Base-by-base conservation (phyloP, 768 basidiomycete genomes). In the Favolaschia claudopus region DNA sequence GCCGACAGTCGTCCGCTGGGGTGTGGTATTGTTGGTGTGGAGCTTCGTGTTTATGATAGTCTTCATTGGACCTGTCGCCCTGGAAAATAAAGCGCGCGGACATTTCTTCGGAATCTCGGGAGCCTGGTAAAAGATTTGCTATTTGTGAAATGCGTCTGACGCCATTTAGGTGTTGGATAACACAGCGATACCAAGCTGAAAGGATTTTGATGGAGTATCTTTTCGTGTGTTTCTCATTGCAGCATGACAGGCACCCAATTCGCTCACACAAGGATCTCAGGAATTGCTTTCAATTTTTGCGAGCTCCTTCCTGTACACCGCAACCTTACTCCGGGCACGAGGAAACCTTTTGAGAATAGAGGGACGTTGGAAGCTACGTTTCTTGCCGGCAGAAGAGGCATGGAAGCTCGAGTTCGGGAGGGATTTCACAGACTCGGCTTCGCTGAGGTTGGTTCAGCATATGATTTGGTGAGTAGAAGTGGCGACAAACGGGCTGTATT, bases 71-170 rank as follows among this genome's bases (percentile, higher is more conserved):
- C 76, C 76, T 4, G 39, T 67, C 5, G 69, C 68, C 5, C 65
- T 78, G 20, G 60, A 74, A 45, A 70, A 62, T 3, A 46, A 67
- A 20, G 49, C 57, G 13, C 60, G 48, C 8, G 76, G 76, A 5
- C 70, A 73, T 1, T 79, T 74, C 61, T 79, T 77, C 46, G 76
- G 76, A 2, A 69, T 74, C 2, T 68, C 76, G 0, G 77, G 77
- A 7, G 72, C 58, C 42, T 79, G 77, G 47, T 46, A 25, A 4
- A 20, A 32, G 4, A 7, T 32, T 32, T 20, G 45, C 12, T 32
- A 22, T 42, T 6, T 6, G 20, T 2, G 8, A 5, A 4, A 12
- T 12, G 34, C 8, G 2, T 29, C 4, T 19, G 27, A 31, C 29
- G 45, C n/a, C 22, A 25, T 6, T 19, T 32, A 46, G 45, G 77